phyloP scores from a whole-genome alignment of 2,329 filamentous ascomycete genomes.

The Talaromyces sp. region DNA sequence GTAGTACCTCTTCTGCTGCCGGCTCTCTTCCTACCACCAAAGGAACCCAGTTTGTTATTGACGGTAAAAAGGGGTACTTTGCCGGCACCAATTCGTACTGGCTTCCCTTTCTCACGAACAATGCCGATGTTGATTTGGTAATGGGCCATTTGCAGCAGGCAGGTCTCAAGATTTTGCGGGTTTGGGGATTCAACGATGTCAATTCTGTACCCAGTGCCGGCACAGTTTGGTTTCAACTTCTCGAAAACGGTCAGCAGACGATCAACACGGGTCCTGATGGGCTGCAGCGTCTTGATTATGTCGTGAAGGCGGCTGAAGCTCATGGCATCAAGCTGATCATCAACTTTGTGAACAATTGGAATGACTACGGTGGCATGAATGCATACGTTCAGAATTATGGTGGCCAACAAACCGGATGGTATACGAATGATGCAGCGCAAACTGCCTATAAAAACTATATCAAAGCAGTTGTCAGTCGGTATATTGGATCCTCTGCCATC shows the following conservation, averaged over 20 bases:
- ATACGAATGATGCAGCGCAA: constrained; percentile 52
- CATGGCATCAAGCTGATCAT: constrained; percentile 59
- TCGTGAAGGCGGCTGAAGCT: constrained; percentile 56
- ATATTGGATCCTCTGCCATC: constrained; percentile 54
- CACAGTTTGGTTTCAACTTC: constrained; percentile 44
- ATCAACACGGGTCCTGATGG: constrained; percentile 62
- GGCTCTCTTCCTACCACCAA: constrained; percentile 21
- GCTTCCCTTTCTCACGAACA: constrained; percentile 48
- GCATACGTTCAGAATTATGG: constrained; percentile 55
- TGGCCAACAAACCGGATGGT: constrained; percentile 51
- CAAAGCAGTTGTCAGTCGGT: constrained; percentile 55
- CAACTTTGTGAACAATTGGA: constrained; percentile 60
- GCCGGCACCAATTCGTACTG: constrained; percentile 51
- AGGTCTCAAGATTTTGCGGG: constrained; percentile 46
- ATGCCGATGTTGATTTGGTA: constrained; percentile 46
- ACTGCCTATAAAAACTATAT: constrained; percentile 60
- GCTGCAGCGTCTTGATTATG: constrained; percentile 60
- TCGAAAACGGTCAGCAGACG: constrained; percentile 34
- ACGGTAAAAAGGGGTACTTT: constrained; percentile 40
- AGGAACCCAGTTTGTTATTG: constrained; percentile 34
- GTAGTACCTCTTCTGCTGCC: background rate
- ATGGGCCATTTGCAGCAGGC: constrained; percentile 30
- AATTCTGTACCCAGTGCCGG: constrained; percentile 36
- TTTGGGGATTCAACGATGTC: constrained; percentile 53
- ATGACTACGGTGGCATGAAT: constrained; percentile 61